Percentiles rank a stretch among this genome's conserved stretches.
These are phyloP conservation scores for Flaveria sonorensis DNA, from an alignment of 129 eudicot species.

Conservation along the genomic window DNA sequence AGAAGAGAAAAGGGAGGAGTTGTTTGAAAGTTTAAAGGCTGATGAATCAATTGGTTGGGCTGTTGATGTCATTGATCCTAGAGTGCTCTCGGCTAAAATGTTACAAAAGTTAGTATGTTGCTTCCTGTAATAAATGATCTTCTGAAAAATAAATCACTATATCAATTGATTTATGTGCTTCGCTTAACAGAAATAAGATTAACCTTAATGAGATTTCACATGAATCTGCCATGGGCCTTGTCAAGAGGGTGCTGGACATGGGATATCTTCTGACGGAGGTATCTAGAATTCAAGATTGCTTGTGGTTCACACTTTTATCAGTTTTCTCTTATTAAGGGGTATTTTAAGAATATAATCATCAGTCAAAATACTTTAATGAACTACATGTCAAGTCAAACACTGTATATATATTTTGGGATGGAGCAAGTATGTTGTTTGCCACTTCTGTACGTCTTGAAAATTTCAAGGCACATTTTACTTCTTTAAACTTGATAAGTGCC, in stretches of 20 bases:
- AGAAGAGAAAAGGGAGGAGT: conserved; percentile 92
- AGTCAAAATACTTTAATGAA: not conserved
- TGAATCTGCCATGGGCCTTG: conserved; percentile 92
- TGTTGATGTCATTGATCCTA: conserved; percentile 94
- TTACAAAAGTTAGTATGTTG: conserved; percentile 65
- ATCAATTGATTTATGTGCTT: conserved; percentile 12
- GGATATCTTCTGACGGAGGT: conserved; percentile 96
- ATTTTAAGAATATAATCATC: not conserved
- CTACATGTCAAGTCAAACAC: not conserved
- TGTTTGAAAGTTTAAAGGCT: conserved; percentile 77
- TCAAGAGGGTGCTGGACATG: conserved; percentile 55
- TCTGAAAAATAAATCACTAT: not conserved
- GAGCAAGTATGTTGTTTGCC: not conserved
- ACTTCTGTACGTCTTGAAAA: conserved; percentile 2
- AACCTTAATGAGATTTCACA: conserved; percentile 94
- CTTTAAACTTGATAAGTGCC: not conserved
- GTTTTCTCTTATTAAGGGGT: not conserved
- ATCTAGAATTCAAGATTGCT: conserved; percentile 10
- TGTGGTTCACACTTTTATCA: not conserved
- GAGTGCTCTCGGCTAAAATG: conserved; percentile 96
- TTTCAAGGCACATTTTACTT: not conserved
- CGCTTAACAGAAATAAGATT: conserved; percentile 71
- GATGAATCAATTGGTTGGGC: conserved; percentile 89
- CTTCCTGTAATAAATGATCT: conserved; percentile 1
- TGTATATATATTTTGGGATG: not conserved